Percentiles rank a stretch among this genome's conserved stretches.
Evolutionary conservation across 306 rosid species (phyloP).

Genomic region (Fragaria iinumae): DNA sequence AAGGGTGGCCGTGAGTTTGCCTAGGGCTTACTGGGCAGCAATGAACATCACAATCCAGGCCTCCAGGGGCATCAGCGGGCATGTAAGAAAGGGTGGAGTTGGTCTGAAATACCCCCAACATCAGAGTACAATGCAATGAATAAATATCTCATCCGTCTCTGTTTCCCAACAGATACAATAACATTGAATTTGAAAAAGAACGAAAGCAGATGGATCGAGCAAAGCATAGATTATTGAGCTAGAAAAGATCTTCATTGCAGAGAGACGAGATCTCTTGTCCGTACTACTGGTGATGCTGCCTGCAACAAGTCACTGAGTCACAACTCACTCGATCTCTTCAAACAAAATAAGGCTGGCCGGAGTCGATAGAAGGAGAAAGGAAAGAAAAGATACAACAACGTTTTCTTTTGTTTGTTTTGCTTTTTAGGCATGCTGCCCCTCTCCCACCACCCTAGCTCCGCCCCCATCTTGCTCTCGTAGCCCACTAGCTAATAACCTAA

Average conservation of each 20-base stretch:
- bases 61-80: background rate
- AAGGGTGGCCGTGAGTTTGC: background rate
- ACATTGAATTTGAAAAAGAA: background rate
- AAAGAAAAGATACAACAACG: background rate
- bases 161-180: background rate
- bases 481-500: background rate
- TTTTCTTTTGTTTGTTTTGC: background rate
- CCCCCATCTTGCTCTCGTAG: background rate
- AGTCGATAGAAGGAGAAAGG: background rate
- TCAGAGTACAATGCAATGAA: background rate
- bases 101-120: conserved; percentile 20
- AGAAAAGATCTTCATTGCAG: conserved; percentile 1
- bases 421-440: conserved; percentile 24
- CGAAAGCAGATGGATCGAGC: conserved; percentile 4
- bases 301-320: background rate
- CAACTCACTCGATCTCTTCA: conserved; percentile 2
- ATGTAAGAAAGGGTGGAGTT: background rate
- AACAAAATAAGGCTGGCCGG: background rate
- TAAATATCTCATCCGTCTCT: conserved; percentile 1
- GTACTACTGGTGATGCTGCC: conserved; percentile 1
- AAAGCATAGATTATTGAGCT: background rate
- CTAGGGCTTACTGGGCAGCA: background rate
- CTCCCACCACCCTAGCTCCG: background rate
- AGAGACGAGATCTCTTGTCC: conserved; percentile 13
- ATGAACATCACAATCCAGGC: background rate